Conservation (phyloP, 2,329 filamentous ascomycete genomes). For the Trichoderma pleuroti region DNA sequence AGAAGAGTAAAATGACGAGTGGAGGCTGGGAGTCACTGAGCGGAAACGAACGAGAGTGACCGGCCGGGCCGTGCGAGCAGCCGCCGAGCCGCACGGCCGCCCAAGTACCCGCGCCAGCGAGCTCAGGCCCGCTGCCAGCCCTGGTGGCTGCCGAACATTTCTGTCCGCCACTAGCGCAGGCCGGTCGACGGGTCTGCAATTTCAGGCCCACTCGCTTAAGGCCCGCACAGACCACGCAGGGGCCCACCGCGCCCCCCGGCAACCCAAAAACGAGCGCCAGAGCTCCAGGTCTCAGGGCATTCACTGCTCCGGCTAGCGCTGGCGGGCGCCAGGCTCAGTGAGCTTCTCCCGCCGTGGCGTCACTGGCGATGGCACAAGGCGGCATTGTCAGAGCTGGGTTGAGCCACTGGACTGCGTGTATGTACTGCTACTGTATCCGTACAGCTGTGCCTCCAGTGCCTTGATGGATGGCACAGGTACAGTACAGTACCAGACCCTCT, state of each 20-base stretch:
- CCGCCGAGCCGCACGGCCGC: not conserved
- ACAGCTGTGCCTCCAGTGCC: no score
- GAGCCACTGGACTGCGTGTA: not conserved
- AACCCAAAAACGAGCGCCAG: conserved; percentile 11
- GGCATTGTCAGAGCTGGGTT: not conserved
- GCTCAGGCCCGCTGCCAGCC: not conserved
- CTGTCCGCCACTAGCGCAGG: conserved; percentile 20
- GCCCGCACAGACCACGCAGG: conserved; percentile 21
- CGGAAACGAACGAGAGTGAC: not conserved
- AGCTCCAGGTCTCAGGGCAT: conserved; percentile 12
- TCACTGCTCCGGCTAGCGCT: not conserved
- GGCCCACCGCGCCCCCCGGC: conserved; percentile 14
- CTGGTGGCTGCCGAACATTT: conserved; percentile 18
- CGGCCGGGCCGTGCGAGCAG: not conserved
- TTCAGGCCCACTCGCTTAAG: conserved; percentile 29
- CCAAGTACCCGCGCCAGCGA: not conserved
- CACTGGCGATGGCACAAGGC: not conserved
- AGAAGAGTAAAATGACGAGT: conserved; percentile 14
- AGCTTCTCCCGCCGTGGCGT: conserved; percentile 17
- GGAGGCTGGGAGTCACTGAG: conserved; percentile 10
- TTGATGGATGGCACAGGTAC: no score
- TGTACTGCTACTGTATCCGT: not conserved
- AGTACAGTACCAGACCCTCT: no score
- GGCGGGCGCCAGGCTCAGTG: not conserved
- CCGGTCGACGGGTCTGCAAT: conserved; percentile 24